These are phyloP conservation scores for Zygosaccharomyces pseudobailii DNA, from an alignment of 1,139 yeast species.

Conservation along the genomic window DNA sequence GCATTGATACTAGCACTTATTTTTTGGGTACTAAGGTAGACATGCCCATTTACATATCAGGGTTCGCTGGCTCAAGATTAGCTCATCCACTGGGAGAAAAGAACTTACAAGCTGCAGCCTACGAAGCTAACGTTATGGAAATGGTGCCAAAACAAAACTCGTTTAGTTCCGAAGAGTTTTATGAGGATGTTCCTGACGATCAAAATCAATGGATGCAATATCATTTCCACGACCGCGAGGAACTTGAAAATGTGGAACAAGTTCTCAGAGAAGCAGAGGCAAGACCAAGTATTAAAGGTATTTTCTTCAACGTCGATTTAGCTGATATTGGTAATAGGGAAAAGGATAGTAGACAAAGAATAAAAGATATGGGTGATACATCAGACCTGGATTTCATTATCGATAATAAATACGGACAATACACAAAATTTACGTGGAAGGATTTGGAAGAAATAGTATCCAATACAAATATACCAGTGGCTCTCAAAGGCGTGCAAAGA, in stretches of 20 bases:
- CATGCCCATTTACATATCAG: slow-evolving; percentile 68
- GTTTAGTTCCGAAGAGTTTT: slow-evolving; percentile 66
- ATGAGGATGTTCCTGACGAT: slow-evolving; percentile 47
- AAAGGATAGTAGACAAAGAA: slow-evolving; percentile 44
- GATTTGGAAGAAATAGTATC: slow-evolving; percentile 41
- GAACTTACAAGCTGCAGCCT: slow-evolving; percentile 66
- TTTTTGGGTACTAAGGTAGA: slow-evolving; percentile 48
- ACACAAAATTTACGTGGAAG: slow-evolving; percentile 56
- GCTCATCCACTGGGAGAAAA: slow-evolving; percentile 75
- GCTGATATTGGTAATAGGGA: slow-evolving; percentile 91
- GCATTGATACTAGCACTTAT: slow-evolving; percentile 50
- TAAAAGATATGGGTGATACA: slow-evolving; percentile 65
- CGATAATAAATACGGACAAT: slow-evolving; percentile 57
- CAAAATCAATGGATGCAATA: slow-evolving; percentile 82
- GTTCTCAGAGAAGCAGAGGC: slow-evolving; percentile 66
- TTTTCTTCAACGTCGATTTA: slow-evolving; percentile 88
- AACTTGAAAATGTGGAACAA: slow-evolving; percentile 41
- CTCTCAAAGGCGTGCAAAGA: slow-evolving; percentile 63
- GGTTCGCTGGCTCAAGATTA: slow-evolving; percentile 75
- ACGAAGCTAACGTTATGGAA: slow-evolving; percentile 61
- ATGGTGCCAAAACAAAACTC: slow-evolving; percentile 83
- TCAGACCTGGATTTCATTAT: slow-evolving; percentile 60
- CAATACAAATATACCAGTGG: slow-evolving; percentile 46
- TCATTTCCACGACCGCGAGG: slow-evolving; percentile 56
- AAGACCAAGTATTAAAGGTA: slow-evolving; percentile 66